A percentile compares a stretch with the other conserved stretches of the same genome.
Evolutionary conservation across 2,329 filamentous ascomycete genomes (phyloP).

Genomic region (Ploettnerulaceae sp.): DNA sequence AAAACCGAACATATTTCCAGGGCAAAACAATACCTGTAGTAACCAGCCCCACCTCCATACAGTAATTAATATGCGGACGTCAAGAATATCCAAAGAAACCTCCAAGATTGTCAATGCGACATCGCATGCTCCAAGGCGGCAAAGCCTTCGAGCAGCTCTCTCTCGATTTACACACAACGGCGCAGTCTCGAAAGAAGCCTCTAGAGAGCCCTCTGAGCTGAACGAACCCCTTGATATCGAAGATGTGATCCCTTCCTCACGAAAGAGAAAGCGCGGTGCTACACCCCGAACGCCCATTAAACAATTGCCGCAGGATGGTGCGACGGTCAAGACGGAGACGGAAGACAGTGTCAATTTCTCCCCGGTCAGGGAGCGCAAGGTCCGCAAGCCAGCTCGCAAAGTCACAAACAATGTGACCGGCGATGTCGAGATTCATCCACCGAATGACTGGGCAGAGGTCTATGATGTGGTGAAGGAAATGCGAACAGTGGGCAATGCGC

Average conservation of each 20-base stretch:
- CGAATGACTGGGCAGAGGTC: slow-evolving; percentile 77
- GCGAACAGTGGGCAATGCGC: slow-evolving; percentile 53
- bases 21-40: no score
- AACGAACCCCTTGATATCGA: slow-evolving; percentile 47
- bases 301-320: slow-evolving; percentile 25
- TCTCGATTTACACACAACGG: slow-evolving; percentile 43
- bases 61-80: slow-evolving; percentile 38
- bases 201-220: slow-evolving; percentile 1
- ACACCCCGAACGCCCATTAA: slow-evolving; percentile 30
- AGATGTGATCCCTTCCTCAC: slow-evolving; percentile 41
- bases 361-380: slow-evolving; percentile 32
- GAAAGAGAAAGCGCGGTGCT: slow-evolving; percentile 42
- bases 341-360: slow-evolving; percentile 30
- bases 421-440: slow-evolving; percentile 47
- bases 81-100: slow-evolving; percentile 54
- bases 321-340: slow-evolving; percentile 40
- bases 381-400: slow-evolving; percentile 45
- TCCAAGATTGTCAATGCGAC: slow-evolving; percentile 48
- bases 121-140: slow-evolving; percentile 38
- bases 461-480: slow-evolving; percentile 76
- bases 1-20: slow-evolving; percentile 1
- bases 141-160: slow-evolving; percentile 46
- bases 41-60: slow-evolving; percentile 2
- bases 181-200: slow-evolving; percentile 25
- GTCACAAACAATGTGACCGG: slow-evolving; percentile 40